These are phyloP conservation scores for Golubevia pallescens DNA, from an alignment of 1,284 basidiomycete species.

Conservation along the genomic window DNA sequence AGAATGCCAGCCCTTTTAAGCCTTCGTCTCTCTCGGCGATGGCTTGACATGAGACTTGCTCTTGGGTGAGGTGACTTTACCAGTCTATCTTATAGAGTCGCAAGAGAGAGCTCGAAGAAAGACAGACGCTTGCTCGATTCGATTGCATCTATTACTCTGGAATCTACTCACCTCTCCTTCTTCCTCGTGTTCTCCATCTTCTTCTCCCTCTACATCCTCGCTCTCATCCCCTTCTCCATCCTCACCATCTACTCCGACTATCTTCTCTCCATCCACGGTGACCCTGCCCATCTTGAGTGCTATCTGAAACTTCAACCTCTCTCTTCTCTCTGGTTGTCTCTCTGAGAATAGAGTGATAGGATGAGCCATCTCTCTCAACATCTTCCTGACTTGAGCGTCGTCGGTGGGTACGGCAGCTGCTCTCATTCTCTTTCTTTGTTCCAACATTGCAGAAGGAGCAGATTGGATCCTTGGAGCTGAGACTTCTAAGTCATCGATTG, in stretches of 20 bases:
- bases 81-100: too few species aligned
- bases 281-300: neutral
- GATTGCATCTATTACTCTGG: too few species aligned
- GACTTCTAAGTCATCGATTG: neutral
- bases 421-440: neutral
- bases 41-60: too few species aligned
- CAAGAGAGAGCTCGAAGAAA: too few species aligned
- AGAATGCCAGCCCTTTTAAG: too few species aligned
- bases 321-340: neutral
- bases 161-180: neutral
- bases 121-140: too few species aligned
- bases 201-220: conserved; percentile 15
- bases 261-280: conserved; percentile 6
- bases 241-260: conserved; percentile 15
- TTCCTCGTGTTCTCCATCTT: conserved; percentile 8
- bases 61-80: too few species aligned
- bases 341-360: neutral
- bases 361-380: neutral
- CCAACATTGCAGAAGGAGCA: neutral
- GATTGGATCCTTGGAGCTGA: neutral
- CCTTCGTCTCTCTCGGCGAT: too few species aligned
- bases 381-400: neutral
- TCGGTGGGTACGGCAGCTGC: neutral
- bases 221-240: conserved; percentile 11
- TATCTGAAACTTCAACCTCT: neutral